Percentiles rank a stretch among this genome's conserved stretches.
These are phyloP conservation scores for Haplographium delicatum DNA, from an alignment of 495 filamentous ascomycete genomes.

Conservation along the genomic window DNA sequence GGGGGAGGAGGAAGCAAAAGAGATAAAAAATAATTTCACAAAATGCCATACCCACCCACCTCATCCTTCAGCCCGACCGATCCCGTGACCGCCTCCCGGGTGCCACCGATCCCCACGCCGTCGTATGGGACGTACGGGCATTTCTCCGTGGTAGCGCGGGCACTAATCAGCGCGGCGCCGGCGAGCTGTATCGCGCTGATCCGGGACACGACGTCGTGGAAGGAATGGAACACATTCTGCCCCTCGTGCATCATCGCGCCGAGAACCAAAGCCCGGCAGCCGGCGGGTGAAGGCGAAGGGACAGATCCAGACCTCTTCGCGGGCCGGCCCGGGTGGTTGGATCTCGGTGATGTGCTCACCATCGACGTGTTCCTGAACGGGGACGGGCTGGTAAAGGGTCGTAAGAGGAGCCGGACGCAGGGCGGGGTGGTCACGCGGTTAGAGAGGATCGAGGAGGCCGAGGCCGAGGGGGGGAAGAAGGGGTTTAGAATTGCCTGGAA, in stretches of 20 bases:
- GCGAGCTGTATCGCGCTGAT: neutral
- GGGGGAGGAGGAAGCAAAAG: too few relatives aligned
- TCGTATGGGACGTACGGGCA: conserved; percentile 10
- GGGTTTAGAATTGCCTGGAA: conserved; percentile 20
- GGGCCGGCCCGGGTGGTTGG: conserved; percentile 9
- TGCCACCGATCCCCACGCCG: conserved; percentile 5
- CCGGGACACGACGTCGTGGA: conserved; percentile 10
- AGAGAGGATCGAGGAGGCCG: neutral
- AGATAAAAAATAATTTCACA: neutral
- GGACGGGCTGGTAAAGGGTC: conserved; percentile 7
- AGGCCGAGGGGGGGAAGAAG: conserved; percentile 1
- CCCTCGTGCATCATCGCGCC: conserved; percentile 1
- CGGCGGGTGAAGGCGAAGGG: too few relatives aligned
- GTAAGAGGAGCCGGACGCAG: conserved; percentile 8
- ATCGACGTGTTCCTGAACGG: conserved; percentile 19
- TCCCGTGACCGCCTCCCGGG: conserved; percentile 7
- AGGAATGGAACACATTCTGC: conserved; percentile 15
- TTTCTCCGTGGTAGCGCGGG: conserved; percentile 9
- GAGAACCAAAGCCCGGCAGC: neutral
- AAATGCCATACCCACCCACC: conserved; percentile 9
- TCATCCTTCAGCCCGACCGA: neutral
- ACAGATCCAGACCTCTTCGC: too few relatives aligned
- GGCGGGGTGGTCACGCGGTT: conserved; percentile 1
- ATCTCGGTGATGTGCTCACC: neutral
- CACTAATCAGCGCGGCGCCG: conserved; percentile 2